Evolutionary conservation across 352 stramenopile genomes (phyloP), one percentile per base, ranked within the genome.

Genomic region (Albugo candida): DNA sequence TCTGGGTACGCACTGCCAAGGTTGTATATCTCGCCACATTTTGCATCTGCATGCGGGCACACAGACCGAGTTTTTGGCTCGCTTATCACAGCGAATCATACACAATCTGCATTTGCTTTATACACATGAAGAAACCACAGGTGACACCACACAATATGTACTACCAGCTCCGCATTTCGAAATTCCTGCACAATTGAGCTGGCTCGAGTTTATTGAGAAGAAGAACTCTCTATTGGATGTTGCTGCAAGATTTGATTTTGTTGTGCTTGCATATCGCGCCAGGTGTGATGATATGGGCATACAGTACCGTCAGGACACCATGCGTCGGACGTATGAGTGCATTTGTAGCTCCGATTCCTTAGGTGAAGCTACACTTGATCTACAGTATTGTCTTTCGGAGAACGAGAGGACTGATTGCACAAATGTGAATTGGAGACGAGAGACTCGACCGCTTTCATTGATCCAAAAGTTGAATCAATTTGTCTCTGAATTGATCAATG

Each of bases 251-350:
- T 65, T 68, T 45, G 52, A 54, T 34, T 60, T 60, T 8, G 64
- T 81, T 47, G 48, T 58, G 4, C 65, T 51, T 5, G 72, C 72
- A 0, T 84, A 80, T 20, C 58, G 58, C 14, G 67, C 63, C 12
- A 80, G 80, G 54, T 82, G 72, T 24, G 70, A 85, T 36, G 67
- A 81, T 19, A 39, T 81, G 2, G 41, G 48, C 8, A 60, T 75
- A 40, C 56, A 55, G 2, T 78, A 61, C 46, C 68, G 70, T 8
- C 36, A 65, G 4, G 81, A 63, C 11, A 63, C 81, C 37, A 60
- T 60, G 17, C 45, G 13, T 14, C 58, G 70, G 6, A 59, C 83
- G 11, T 54, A 64, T 13, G 65, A 85, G 48, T 81, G 70, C 36
- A 55, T 66, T 24, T 60, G 19, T 43, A 43, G 19, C 19, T 24